Evolutionary conservation across 2,329 filamentous ascomycete genomes (phyloP).

Genomic region (Cladosporium phlei): DNA sequence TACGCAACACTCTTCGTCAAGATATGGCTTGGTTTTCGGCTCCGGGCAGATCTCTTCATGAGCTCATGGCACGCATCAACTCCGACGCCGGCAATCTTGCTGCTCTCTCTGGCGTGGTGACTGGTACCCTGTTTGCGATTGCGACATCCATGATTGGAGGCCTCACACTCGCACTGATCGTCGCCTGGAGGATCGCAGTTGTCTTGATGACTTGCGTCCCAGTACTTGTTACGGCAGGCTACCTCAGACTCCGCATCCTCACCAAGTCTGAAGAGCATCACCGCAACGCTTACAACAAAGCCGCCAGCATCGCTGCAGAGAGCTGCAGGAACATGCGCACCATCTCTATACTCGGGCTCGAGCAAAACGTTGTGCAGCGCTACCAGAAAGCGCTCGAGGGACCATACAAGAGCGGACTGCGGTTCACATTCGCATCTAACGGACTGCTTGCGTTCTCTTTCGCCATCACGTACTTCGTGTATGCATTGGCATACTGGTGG

Average conservation of each 20-base stretch:
- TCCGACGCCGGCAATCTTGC: conserved; percentile 47
- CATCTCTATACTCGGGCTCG: conserved; percentile 41
- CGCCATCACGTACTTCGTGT: conserved; percentile 45
- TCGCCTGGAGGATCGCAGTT: conserved; percentile 50
- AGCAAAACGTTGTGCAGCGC: conserved; percentile 34
- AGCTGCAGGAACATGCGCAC: conserved; percentile 64
- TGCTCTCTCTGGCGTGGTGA: conserved; percentile 46
- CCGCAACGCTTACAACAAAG: conserved; percentile 59
- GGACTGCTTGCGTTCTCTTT: conserved; percentile 42
- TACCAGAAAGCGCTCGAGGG: conserved; percentile 37
- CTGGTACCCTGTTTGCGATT: conserved; percentile 48
- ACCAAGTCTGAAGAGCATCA: conserved; percentile 60
- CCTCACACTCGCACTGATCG: conserved; percentile 43
- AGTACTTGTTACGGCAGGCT: conserved; percentile 41
- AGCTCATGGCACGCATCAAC: conserved; percentile 43
- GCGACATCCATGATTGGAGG: conserved; percentile 44
- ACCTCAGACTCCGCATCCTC: conserved; percentile 43
- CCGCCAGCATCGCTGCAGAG: conserved; percentile 62
- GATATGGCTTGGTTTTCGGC: conserved; percentile 49
- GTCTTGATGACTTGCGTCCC: conserved; percentile 47
- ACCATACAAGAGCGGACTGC: conserved; percentile 38
- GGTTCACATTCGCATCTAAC: conserved; percentile 39
- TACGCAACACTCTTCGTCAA: conserved; percentile 52
- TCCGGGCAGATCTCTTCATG: conserved; percentile 40
- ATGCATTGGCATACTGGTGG: conserved; percentile 48